phyloP scores from a whole-genome alignment of 352 stramenopile species.

The Vaucheria bursata region DNA sequence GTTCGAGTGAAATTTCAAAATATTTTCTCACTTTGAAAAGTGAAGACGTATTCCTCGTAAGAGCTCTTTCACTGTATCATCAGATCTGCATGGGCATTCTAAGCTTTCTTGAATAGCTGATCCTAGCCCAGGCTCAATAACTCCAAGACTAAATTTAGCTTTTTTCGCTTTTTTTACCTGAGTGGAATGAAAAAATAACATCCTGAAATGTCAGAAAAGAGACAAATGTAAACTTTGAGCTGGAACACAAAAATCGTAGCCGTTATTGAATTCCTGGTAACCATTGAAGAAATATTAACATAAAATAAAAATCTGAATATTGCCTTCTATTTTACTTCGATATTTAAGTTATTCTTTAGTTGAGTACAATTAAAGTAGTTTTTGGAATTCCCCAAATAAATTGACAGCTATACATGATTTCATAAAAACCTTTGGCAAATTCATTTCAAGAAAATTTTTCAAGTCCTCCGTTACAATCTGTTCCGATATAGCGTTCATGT shows the following conservation, averaged over 20 bases:
- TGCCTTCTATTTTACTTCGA: no score
- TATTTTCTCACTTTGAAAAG: slow-evolving; percentile 63
- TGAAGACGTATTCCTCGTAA: slow-evolving; percentile 89
- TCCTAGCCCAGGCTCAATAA: slow-evolving; percentile 83
- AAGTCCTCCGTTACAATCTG: slow-evolving; percentile 80
- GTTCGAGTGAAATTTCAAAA: no score
- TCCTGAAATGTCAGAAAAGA: not conserved
- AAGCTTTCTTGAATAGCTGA: slow-evolving; percentile 89
- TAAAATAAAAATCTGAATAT: no score
- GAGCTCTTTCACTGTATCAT: slow-evolving; percentile 93
- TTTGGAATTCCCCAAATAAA: no score
- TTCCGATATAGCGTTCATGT: slow-evolving; percentile 97
- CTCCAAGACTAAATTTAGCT: slow-evolving; percentile 55
- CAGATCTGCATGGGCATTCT: slow-evolving; percentile 84
- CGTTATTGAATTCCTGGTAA: no score
- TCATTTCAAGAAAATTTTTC: slow-evolving; percentile 97
- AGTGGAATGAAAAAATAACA: no score
- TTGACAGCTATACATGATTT: no score
- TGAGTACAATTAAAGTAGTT: no score
- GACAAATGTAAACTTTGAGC: not conserved
- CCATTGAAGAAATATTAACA: no score
- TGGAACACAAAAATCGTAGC: no score
- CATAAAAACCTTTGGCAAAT: slow-evolving; percentile 96
- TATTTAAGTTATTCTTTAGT: no score
- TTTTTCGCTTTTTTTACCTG: slow-evolving; percentile 56